Base-by-base conservation (phyloP, 2,329 filamentous ascomycete species). In the Simplicillium sp. region DNA sequence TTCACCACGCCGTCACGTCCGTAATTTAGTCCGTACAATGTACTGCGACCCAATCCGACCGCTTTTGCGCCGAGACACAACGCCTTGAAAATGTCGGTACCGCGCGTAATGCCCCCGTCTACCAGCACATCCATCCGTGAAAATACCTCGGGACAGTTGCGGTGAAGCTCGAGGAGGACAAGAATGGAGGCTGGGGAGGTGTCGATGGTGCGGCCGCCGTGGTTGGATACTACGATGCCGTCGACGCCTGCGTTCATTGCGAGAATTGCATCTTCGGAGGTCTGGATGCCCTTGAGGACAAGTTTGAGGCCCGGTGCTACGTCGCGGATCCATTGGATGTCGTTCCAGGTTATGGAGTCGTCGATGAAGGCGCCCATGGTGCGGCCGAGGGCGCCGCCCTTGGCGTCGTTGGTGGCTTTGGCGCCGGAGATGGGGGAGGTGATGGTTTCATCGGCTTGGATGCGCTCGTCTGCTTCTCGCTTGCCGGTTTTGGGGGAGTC, bases 261-360 rank as follows among this genome's bases (percentile, higher is more conserved):
- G 48, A 65, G 68, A 39, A 68, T 63, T 12, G 82, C 82, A 56
- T 87, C 83, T 33, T 67, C 64, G 0, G 75, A 72, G 12, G 72
- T 75, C 61, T 86, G 80, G n/a, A 87, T 74, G 0, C 82, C 82
- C 57, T 87, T 87, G 18, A 87, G 37, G 47, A 80, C 62, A 65
- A 86, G 48, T 52, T 78, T 63, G 75, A 71, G 43, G 65, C 60
- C 55, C 65, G 69, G 64, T 1, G 7, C 2, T 59, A 44, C 31
- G 3, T 18, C 28, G 8, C 79, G 74, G 16, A 85, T 53, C 80
- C 81, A 86, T 4, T 68, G 61, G 2, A 85, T 65, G 54, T 83
- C 82, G 35, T 73, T 68, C 82, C 81, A 87, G 77, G 86, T 69
- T 12, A 79, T 61, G 14, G 69, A 66, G 4, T 74, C 51, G 53